Conservation (phyloP, 2,329 filamentous ascomycete genomes). For the Neonectria coccinea region DNA sequence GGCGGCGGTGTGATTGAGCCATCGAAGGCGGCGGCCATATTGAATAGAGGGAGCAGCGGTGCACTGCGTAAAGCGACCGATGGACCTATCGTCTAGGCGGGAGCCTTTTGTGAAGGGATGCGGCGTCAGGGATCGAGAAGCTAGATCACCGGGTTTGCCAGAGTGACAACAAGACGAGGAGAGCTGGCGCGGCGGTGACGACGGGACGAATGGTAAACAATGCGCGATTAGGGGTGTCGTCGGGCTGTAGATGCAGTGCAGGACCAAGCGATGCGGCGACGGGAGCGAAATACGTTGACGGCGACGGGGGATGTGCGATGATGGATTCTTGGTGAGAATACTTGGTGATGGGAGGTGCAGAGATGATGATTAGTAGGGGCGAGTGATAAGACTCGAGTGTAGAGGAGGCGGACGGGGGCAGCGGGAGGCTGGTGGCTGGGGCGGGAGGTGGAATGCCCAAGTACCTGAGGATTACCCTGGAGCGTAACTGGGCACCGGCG, state of each 20-base stretch:
- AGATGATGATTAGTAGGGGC: constrained; percentile 41
- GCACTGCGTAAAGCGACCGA: constrained; percentile 25
- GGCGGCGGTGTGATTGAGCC: constrained; percentile 70
- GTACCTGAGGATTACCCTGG: constrained; percentile 41
- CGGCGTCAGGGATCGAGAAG: constrained; percentile 33
- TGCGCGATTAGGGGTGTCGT: constrained; percentile 19
- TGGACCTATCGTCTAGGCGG: constrained; percentile 21
- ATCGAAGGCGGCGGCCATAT: constrained; percentile 45
- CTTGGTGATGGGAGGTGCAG: constrained; percentile 41
- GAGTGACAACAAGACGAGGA: constrained; percentile 30
- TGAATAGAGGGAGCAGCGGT: constrained; percentile 33
- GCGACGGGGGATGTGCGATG: constrained; percentile 32
- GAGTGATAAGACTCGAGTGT: constrained; percentile 40
- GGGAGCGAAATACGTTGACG: constrained; percentile 9
- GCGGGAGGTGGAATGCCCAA: constrained; percentile 24
- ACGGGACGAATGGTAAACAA: constrained; percentile 17
- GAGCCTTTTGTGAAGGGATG: constrained; percentile 21
- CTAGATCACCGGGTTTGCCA: constrained; percentile 38
- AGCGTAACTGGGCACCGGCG: constrained; percentile 33
- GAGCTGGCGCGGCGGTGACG: constrained; percentile 19
- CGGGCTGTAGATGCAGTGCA: background rate
- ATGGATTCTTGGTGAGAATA: constrained; percentile 40
- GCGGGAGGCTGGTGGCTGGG: constrained; percentile 45
- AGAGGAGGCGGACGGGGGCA: constrained; percentile 32
- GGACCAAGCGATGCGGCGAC: background rate